Conservation (phyloP, 2,329 filamentous ascomycete genomes). For the Chaetomium olivaceum region DNA sequence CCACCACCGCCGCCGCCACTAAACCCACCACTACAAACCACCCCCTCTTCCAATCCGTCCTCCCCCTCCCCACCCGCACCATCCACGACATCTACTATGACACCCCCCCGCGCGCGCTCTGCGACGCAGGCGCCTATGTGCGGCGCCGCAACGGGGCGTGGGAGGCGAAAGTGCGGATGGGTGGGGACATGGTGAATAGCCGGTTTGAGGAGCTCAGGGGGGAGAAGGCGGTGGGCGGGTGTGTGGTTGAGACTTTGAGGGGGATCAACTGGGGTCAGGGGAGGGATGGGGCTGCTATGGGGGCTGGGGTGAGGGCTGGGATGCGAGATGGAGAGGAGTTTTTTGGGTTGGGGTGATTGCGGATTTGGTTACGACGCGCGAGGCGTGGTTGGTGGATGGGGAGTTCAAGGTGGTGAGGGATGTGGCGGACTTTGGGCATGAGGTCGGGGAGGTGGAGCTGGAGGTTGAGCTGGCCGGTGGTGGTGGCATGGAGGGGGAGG, state of each 20-base stretch:
- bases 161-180: constrained; percentile 21
- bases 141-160: constrained; percentile 22
- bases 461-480: constrained; percentile 9
- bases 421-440: constrained; percentile 25
- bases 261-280: neutral
- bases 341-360: constrained; percentile 24
- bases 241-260: neutral
- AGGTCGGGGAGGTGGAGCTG: constrained; percentile 27
- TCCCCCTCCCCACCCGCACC: constrained; percentile 6
- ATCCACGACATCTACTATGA: constrained; percentile 29
- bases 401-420: constrained; percentile 26
- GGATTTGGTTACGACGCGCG: constrained; percentile 22
- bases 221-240: neutral
- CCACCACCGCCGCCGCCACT: neutral
- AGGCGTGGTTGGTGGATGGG: constrained; percentile 20
- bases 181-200: constrained; percentile 18
- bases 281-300: neutral
- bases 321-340: neutral
- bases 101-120: constrained; percentile 9
- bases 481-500: neutral
- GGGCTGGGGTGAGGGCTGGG: neutral
- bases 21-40: neutral
- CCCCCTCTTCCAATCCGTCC: constrained; percentile 11
- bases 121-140: constrained; percentile 14
- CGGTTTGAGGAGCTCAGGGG: constrained; percentile 19